Conservation (phyloP, 768 basidiomycete species). For the Pleurotus platypus region DNA sequence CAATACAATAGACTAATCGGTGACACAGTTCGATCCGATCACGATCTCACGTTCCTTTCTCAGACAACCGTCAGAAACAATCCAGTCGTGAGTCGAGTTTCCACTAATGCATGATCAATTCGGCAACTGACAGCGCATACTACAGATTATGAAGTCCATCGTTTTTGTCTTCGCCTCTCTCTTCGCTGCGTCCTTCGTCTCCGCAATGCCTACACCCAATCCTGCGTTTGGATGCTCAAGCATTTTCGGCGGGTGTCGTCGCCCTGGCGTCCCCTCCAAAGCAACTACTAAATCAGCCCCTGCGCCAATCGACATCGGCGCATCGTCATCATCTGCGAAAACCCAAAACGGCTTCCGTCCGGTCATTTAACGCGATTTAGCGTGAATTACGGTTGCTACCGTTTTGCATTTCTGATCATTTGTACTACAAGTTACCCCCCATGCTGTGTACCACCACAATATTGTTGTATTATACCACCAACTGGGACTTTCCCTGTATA, state of each 20-base stretch:
- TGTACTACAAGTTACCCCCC: not conserved
- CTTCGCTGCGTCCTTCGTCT: not conserved
- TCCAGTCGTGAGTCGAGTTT: not conserved
- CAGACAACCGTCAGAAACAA: not conserved
- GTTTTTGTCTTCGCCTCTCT: not conserved
- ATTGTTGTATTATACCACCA: not conserved
- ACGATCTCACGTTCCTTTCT: not conserved
- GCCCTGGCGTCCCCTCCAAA: not conserved
- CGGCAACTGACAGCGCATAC: not conserved
- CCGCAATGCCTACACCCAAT: conserved; percentile 1
- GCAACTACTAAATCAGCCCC: not conserved
- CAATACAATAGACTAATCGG: not conserved
- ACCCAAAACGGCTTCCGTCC: not conserved
- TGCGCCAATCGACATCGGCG: not conserved
- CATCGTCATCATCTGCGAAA: not conserved
- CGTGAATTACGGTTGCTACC: not conserved
- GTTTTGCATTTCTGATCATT: not conserved
- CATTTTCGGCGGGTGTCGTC: conserved; percentile 3
- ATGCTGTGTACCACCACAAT: not conserved
- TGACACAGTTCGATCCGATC: not conserved
- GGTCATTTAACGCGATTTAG: not conserved
- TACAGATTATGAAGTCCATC: conserved; percentile 6
- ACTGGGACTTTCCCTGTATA: not conserved
- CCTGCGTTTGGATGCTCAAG: conserved; percentile 1
- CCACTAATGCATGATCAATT: not conserved